Evolutionary conservation across 176 grass and related monocot genomes (phyloP).

Genomic region (Paspalum vaginatum): DNA sequence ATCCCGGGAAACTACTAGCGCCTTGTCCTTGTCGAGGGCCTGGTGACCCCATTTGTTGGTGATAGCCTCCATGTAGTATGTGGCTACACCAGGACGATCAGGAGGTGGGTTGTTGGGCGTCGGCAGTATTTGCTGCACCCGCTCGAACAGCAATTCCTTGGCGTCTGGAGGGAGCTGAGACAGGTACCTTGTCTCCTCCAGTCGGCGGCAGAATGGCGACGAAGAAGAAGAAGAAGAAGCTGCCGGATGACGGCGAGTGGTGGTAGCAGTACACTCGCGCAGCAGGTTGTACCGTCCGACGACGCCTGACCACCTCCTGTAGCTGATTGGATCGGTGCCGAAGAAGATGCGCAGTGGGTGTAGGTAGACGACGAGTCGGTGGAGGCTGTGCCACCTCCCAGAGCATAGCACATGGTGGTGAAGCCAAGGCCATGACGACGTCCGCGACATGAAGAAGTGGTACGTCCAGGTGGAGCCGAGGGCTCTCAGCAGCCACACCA

Average conservation of each 20-base stretch:
- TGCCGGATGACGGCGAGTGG: no score
- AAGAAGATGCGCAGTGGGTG: not conserved
- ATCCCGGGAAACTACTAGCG: not conserved
- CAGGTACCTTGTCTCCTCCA: no score
- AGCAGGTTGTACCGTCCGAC: conserved; percentile 19
- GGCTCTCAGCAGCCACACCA: conserved; percentile 3
- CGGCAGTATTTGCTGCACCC: not conserved
- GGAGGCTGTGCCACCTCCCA: not conserved
- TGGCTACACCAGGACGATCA: no score
- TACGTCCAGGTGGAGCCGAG: conserved; percentile 6
- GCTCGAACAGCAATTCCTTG: not conserved
- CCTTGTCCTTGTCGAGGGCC: not conserved
- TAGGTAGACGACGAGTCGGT: not conserved
- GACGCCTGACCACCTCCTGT: not conserved
- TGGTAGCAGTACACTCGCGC: not conserved
- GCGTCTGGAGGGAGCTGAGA: not conserved
- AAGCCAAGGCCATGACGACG: not conserved
- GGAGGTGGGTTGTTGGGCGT: not conserved
- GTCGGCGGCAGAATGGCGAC: no score
- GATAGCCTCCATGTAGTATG: not conserved
- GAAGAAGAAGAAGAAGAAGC: no score
- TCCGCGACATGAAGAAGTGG: not conserved
- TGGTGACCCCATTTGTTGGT: not conserved
- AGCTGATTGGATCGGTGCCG: no score
- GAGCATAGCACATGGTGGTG: not conserved